These are phyloP conservation scores for Calocybe cyanea DNA, from an alignment of 768 basidiomycete species.

Conservation along the genomic window DNA sequence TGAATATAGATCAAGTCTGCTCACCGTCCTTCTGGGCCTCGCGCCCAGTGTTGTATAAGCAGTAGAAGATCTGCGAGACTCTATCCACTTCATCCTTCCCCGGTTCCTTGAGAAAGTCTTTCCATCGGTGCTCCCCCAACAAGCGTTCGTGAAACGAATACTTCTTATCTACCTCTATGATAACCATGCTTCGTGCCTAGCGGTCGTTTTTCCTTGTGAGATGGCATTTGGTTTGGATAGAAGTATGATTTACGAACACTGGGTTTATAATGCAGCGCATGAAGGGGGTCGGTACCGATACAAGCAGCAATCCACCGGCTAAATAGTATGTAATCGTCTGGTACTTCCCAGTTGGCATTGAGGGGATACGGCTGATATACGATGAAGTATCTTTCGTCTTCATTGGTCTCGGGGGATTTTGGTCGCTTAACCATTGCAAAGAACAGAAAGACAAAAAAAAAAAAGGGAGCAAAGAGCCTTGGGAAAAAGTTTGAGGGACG, in stretches of 20 bases:
- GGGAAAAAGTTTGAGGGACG: no score
- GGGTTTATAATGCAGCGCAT: slow-evolving; percentile 46
- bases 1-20: neutral
- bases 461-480: neutral
- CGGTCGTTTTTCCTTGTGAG: slow-evolving; percentile 1
- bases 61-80: slow-evolving; percentile 39
- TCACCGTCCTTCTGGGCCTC: slow-evolving; percentile 48
- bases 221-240: neutral
- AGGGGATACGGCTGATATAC: slow-evolving; percentile 48
- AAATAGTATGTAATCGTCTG: slow-evolving; percentile 34
- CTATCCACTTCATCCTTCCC: slow-evolving; percentile 31
- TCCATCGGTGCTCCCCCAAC: slow-evolving; percentile 51
- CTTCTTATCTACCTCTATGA: slow-evolving; percentile 41
- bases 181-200: slow-evolving; percentile 46
- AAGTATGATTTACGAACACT: slow-evolving; percentile 28
- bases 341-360: slow-evolving; percentile 42
- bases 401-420: slow-evolving; percentile 36
- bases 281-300: slow-evolving; percentile 32
- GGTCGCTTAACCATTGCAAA: slow-evolving; percentile 34
- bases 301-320: slow-evolving; percentile 46
- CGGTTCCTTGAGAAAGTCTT: slow-evolving; percentile 39
- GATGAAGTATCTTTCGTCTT: slow-evolving; percentile 45
- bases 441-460: neutral
- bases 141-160: slow-evolving; percentile 31
- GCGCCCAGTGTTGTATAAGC: slow-evolving; percentile 36